Evolutionary conservation across 1,284 basidiomycete genomes (phyloP).

Genomic region (Macrocystidia cucumis): DNA sequence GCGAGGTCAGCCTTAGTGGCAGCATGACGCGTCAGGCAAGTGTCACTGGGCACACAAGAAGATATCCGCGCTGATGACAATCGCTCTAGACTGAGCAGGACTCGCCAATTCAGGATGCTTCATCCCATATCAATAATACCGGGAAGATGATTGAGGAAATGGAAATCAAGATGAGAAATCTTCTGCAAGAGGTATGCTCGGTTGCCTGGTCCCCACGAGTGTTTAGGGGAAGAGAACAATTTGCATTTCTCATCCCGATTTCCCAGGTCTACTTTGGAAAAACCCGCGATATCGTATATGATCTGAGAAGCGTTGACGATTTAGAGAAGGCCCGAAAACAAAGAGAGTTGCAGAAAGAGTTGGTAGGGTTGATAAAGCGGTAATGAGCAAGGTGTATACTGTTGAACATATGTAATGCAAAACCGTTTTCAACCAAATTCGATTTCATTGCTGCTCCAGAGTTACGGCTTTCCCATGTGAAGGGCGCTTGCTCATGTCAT

Average conservation of each 20-base stretch:
- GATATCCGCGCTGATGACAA: conserved; percentile 1
- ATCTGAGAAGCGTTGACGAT: conserved; percentile 83
- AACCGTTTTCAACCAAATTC: too few species aligned
- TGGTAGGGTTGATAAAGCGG: conserved; percentile 84
- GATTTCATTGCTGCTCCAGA: too few species aligned
- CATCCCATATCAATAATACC: conserved; percentile 87
- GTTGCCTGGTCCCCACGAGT: too few species aligned
- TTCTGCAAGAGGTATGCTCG: conserved; percentile 81
- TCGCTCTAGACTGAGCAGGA: conserved; percentile 74
- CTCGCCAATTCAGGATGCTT: conserved; percentile 67
- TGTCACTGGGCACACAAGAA: conserved; percentile 10
- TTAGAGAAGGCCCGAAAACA: conserved; percentile 79
- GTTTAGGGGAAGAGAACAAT: neutral
- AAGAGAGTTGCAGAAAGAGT: conserved; percentile 86
- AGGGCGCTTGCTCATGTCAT: too few species aligned
- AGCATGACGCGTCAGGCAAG: conserved; percentile 94
- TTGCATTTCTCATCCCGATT: conserved; percentile 2
- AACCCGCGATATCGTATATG: conserved; percentile 91
- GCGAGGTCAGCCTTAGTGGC: conserved; percentile 83
- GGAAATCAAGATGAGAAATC: conserved; percentile 98
- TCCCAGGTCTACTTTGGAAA: conserved; percentile 93
- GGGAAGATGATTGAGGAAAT: conserved; percentile 97
- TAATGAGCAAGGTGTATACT: conserved; percentile 19
- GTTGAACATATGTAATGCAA: conserved; percentile 1
- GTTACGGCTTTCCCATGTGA: too few species aligned